Evolutionary conservation across 768 basidiomycete genomes (phyloP).

Genomic region (Mycena belliarum): DNA sequence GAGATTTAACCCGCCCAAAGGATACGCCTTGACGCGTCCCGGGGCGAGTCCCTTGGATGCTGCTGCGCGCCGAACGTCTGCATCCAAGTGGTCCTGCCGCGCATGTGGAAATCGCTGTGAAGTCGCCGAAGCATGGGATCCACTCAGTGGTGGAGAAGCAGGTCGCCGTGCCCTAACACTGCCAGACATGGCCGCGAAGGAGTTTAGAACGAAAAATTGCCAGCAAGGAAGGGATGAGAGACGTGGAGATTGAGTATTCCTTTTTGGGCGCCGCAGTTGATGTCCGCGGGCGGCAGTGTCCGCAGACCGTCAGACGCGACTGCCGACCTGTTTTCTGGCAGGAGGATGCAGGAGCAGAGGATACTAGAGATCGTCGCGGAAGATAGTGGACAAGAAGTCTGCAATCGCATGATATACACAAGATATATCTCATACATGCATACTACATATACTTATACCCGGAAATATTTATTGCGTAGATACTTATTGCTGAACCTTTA

Average conservation of each 20-base stretch:
- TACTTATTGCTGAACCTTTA: no score
- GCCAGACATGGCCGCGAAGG: slow-evolving; percentile 38
- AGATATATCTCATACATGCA: no score
- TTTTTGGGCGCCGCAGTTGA: not conserved
- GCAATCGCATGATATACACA: no score
- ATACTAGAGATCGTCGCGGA: no score
- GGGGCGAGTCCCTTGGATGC: slow-evolving; percentile 67
- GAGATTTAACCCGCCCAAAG: slow-evolving; percentile 64
- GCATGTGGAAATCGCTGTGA: slow-evolving; percentile 65
- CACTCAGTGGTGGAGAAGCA: slow-evolving; percentile 62
- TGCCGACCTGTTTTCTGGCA: no score
- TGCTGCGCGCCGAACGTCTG: slow-evolving; percentile 69
- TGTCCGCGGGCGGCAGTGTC: not conserved
- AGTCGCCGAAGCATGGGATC: slow-evolving; percentile 36
- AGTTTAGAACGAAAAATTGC: slow-evolving; percentile 1
- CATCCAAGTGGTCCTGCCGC: slow-evolving; percentile 67
- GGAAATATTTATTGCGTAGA: no score
- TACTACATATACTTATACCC: no score
- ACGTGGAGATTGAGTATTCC: not conserved
- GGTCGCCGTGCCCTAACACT: slow-evolving; percentile 68
- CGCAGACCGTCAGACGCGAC: no score
- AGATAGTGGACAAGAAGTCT: no score
- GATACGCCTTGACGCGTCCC: slow-evolving; percentile 43
- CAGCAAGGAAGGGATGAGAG: slow-evolving; percentile 4
- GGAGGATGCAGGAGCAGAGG: no score